Conservation (phyloP, 1,284 basidiomycete species). For the Phlebopus sp. region DNA sequence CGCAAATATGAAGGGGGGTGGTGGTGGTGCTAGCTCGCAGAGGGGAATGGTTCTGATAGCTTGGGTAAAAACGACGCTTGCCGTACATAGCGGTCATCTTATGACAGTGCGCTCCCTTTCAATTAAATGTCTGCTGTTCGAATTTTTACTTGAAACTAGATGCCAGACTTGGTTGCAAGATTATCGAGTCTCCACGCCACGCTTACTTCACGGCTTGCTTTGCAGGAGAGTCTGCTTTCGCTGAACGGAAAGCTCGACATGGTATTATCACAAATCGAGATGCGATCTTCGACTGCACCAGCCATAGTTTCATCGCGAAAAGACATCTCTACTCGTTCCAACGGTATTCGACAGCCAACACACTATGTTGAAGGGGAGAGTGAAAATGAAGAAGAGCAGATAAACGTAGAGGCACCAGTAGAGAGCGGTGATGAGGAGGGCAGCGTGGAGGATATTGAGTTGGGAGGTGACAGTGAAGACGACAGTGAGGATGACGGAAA, state of each 20-base stretch:
- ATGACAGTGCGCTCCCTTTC: conserved; percentile 73
- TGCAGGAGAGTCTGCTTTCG: conserved; percentile 84
- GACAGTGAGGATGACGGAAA: conserved; percentile 51
- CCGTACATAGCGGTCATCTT: conserved; percentile 88
- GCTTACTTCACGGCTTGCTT: conserved; percentile 73
- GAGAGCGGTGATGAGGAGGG: conserved; percentile 64
- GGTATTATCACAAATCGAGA: conserved; percentile 90
- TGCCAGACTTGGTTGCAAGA: conserved; percentile 82
- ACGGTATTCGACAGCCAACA: conserved; percentile 39
- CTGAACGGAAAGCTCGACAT: conserved; percentile 91
- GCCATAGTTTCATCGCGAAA: conserved; percentile 48
- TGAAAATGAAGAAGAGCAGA: conserved; percentile 63
- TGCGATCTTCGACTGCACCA: conserved; percentile 67
- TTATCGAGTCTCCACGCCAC: conserved; percentile 84
- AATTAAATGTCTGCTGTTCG: not conserved
- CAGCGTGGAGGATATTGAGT: conserved; percentile 65
- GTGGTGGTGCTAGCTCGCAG: conserved; percentile 82
- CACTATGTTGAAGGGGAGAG: conserved; percentile 79
- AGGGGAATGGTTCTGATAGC: conserved; percentile 79
- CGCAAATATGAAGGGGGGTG: conserved; percentile 75
- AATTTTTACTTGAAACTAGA: conserved; percentile 42
- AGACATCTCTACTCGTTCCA: conserved; percentile 26
- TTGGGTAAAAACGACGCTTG: conserved; percentile 89
- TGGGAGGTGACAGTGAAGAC: conserved; percentile 59
- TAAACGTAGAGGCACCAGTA: conserved; percentile 66